These are phyloP conservation scores for Eremothecium coryli DNA, from an alignment of 1,139 yeast species.

Conservation along the genomic window DNA sequence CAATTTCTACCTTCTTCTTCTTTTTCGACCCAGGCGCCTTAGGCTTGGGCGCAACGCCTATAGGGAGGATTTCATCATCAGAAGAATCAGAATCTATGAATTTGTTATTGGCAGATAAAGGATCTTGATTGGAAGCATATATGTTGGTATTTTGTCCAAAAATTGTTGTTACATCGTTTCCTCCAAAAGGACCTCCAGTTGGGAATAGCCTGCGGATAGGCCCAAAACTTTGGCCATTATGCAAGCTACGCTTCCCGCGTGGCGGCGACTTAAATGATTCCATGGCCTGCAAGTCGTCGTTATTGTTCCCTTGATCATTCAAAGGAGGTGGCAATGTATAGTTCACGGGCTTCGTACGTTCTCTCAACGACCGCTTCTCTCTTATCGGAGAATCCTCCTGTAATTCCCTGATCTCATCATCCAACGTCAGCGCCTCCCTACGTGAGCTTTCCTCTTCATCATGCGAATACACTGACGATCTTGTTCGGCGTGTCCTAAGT, in stretches of 20 bases:
- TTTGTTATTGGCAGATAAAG: conserved; percentile 27
- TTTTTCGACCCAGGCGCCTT: conserved; percentile 19
- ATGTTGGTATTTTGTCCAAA: conserved; percentile 58
- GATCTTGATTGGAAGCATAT: conserved; percentile 34
- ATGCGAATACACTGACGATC: conserved; percentile 13
- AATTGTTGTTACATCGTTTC: conserved; percentile 71
- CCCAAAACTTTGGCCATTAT: conserved; percentile 23
- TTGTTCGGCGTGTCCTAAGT: conserved; percentile 11
- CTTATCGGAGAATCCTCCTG: conserved; percentile 33
- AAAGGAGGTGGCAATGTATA: conserved; percentile 86
- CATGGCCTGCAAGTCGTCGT: conserved; percentile 22
- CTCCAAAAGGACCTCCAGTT: conserved; percentile 98
- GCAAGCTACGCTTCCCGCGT: conserved; percentile 31
- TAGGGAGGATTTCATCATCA: conserved; percentile 44
- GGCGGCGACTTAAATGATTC: conserved; percentile 16
- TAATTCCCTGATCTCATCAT: conserved; percentile 37
- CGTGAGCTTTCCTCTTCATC: conserved; percentile 9
- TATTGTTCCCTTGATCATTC: conserved; percentile 38
- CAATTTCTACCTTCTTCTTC: conserved; percentile 56
- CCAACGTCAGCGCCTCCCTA: conserved; percentile 21
- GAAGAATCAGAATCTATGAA: conserved; percentile 58
- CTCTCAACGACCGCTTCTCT: conserved; percentile 59
- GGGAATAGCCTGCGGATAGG: conserved; percentile 65
- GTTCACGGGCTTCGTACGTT: conserved; percentile 61
- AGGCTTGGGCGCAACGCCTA: conserved; percentile 28